Percentiles rank a stretch among this genome's conserved stretches.
These are phyloP conservation scores for Nicotiana paniculata DNA, from an alignment of 257 asterid genomes.

Conservation along the genomic window DNA sequence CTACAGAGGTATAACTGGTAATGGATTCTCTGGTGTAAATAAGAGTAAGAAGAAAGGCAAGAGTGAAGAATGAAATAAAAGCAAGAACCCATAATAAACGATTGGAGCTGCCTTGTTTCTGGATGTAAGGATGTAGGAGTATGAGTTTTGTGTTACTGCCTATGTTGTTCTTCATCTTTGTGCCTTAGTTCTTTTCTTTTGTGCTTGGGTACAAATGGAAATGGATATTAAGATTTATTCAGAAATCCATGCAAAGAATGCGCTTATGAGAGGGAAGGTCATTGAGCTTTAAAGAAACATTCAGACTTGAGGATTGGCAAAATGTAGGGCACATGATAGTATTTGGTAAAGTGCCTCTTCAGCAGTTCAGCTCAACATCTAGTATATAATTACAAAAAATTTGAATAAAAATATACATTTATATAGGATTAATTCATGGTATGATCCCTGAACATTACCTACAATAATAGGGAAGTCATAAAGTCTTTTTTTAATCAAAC, in stretches of 20 bases:
- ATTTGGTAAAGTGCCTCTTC: not conserved
- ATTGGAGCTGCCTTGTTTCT: conserved; percentile 76
- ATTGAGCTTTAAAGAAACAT: not conserved
- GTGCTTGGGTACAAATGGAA: not conserved
- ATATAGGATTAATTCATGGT: not conserved
- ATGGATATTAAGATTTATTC: not conserved
- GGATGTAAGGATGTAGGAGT: conserved; percentile 90
- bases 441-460: not conserved
- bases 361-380: not conserved
- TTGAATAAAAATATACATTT: not conserved
- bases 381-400: not conserved
- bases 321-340: not conserved
- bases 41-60: conserved; percentile 60
- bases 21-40: conserved; percentile 71
- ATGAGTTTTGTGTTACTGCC: conserved; percentile 67
- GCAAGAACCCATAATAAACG: conserved; percentile 73
- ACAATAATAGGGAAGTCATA: not conserved
- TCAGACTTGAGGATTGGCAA: not conserved
- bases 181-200: not conserved
- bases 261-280: not conserved
- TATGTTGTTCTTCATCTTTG: conserved; percentile 63
- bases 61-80: conserved; percentile 55
- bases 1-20: conserved; percentile 26
- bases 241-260: not conserved
- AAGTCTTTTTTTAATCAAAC: too few species aligned